phyloP scores from a whole-genome alignment of 2,329 filamentous ascomycete species.

The Chaetomiaceae sp. region DNA sequence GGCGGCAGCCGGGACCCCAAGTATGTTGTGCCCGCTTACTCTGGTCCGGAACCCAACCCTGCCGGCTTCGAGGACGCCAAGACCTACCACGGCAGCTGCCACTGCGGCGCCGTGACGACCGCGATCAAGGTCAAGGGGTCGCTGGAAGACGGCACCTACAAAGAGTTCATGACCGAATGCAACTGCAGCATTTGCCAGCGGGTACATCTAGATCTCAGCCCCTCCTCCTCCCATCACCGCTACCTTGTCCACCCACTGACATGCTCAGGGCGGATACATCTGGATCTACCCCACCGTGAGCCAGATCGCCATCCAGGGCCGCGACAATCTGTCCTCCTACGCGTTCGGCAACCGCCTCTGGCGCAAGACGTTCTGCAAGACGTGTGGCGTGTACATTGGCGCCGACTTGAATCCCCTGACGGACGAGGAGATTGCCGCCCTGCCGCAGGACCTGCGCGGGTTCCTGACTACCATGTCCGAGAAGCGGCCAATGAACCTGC shows the following conservation, averaged over 20 bases:
- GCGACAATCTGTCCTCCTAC: slow-evolving; percentile 36
- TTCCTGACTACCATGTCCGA: slow-evolving; percentile 18
- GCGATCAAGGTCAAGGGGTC: slow-evolving; percentile 37
- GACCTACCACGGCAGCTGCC: slow-evolving; percentile 45
- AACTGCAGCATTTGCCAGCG: slow-evolving; percentile 46
- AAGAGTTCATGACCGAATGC: slow-evolving; percentile 35
- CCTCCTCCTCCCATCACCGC: not conserved
- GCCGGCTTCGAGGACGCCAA: slow-evolving; percentile 32
- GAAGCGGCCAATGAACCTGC: slow-evolving; percentile 33
- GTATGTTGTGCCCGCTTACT: slow-evolving; percentile 34
- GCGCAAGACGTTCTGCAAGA: slow-evolving; percentile 43
- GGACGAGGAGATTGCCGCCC: slow-evolving; percentile 31
- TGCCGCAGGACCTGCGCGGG: slow-evolving; percentile 26
- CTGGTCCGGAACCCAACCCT: slow-evolving; percentile 35
- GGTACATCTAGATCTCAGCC: slow-evolving; percentile 31
- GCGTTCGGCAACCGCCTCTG: slow-evolving; percentile 28
- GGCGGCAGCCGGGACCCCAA: slow-evolving; percentile 29
- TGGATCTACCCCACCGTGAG: slow-evolving; percentile 40
- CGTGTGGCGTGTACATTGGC: slow-evolving; percentile 40
- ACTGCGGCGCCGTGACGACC: slow-evolving; percentile 44
- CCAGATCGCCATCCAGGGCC: slow-evolving; percentile 36
- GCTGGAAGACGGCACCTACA: slow-evolving; percentile 30
- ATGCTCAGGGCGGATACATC: slow-evolving; percentile 34
- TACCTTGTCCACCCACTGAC: not conserved
- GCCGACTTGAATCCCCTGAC: slow-evolving; percentile 28